phyloP scores from a whole-genome alignment of 331 rosid species.

The Malus hybrid region DNA sequence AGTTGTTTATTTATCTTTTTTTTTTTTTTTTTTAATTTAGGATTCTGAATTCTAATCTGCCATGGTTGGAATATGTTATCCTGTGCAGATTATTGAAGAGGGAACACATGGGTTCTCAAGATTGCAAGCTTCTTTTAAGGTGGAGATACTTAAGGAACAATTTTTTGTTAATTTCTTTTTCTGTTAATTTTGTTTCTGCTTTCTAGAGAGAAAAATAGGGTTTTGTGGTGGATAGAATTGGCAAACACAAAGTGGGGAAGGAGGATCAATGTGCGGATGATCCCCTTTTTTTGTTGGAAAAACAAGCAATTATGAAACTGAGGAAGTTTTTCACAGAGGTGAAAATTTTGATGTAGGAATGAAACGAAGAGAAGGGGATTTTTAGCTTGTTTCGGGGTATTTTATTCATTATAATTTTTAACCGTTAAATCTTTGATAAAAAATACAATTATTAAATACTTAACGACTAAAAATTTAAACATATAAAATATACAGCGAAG shows the following conservation, averaged over 20 bases:
- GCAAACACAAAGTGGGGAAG: conserved; percentile 20
- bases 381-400: too few species aligned
- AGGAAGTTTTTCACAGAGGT: too few species aligned
- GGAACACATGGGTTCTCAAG: conserved; percentile 17
- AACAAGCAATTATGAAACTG: too few species aligned
- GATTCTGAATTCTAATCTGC: conserved; percentile 1
- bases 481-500: not conserved
- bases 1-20: too few species aligned
- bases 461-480: too few species aligned
- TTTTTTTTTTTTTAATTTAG: not conserved
- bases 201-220: conserved; percentile 6
- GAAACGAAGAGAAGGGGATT: too few species aligned
- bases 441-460: too few species aligned
- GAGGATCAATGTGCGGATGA: not conserved
- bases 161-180: conserved; percentile 7
- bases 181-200: not conserved
- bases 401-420: too few species aligned
- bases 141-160: conserved; percentile 28
- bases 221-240: conserved; percentile 27
- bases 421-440: too few species aligned
- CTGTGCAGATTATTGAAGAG: conserved; percentile 56
- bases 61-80: conserved; percentile 18
- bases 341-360: too few species aligned
- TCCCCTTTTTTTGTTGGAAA: not conserved
- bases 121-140: conserved; percentile 23